phyloP scores from a whole-genome alignment of 2,329 filamentous ascomycete genomes.

The Capronia epimyces region DNA sequence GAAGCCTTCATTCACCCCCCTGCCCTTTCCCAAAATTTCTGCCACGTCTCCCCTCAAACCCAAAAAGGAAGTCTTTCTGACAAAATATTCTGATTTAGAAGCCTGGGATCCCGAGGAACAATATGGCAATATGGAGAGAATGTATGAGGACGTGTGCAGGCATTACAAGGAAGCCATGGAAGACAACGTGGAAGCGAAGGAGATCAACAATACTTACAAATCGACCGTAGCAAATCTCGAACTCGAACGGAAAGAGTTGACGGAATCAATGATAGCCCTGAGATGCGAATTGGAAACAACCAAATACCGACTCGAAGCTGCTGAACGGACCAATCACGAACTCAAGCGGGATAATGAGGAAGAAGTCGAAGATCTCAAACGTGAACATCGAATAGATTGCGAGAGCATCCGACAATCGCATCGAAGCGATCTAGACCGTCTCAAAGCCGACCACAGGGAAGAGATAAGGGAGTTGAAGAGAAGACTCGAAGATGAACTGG shows the following conservation, averaged over 20 bases:
- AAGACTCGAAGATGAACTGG: constrained; percentile 59
- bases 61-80: constrained; percentile 54
- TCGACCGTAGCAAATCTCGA: constrained; percentile 60
- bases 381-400: constrained; percentile 47
- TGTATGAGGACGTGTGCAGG: constrained; percentile 66
- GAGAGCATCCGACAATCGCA: constrained; percentile 40
- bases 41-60: constrained; percentile 33
- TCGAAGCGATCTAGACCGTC: constrained; percentile 52
- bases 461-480: constrained; percentile 61
- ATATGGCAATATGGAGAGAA: constrained; percentile 68
- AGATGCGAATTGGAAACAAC: constrained; percentile 63
- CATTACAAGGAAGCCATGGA: constrained; percentile 65
- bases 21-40: constrained; percentile 33
- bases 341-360: constrained; percentile 49
- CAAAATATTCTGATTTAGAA: constrained; percentile 68
- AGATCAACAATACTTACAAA: constrained; percentile 69
- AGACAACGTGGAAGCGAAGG: constrained; percentile 65
- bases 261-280: constrained; percentile 50
- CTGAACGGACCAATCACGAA: constrained; percentile 49
- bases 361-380: constrained; percentile 48
- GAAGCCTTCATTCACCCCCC: constrained; percentile 32
- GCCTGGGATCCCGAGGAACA: constrained; percentile 75
- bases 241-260: constrained; percentile 46
- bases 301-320: constrained; percentile 48
- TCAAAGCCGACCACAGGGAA: constrained; percentile 60